A percentile compares a stretch with the other conserved stretches of the same genome.
These are phyloP conservation scores for Aplosporella prunicola DNA, from an alignment of 2,329 filamentous ascomycete genomes.

Conservation along the genomic window DNA sequence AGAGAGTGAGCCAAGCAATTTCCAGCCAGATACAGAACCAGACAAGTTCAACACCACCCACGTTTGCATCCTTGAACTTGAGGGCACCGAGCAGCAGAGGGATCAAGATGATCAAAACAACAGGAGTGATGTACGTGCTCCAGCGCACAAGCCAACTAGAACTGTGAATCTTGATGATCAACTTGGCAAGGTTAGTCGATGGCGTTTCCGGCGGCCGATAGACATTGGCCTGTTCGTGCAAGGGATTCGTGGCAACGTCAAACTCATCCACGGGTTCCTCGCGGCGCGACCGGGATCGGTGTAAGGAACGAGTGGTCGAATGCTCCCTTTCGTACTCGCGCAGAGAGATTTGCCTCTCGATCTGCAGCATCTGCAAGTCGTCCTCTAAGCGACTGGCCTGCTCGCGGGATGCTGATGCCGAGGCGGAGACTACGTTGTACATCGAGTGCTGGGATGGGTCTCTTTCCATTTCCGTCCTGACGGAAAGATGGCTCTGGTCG, in stretches of 20 bases:
- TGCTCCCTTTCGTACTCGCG: constrained; percentile 26
- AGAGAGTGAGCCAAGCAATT: constrained; percentile 84
- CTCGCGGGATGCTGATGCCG: constrained; percentile 50
- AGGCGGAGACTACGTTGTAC: too few species aligned
- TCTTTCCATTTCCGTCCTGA: constrained; percentile 17
- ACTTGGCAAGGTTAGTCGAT: constrained; percentile 50
- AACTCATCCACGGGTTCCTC: constrained; percentile 56
- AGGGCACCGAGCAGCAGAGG: constrained; percentile 58
- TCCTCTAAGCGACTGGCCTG: constrained; percentile 54
- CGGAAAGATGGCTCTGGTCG: constrained; percentile 36
- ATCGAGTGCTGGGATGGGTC: too few species aligned
- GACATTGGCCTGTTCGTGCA: constrained; percentile 56
- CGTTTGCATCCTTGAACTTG: constrained; percentile 48
- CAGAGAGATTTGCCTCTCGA: constrained; percentile 50
- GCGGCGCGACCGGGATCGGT: constrained; percentile 43
- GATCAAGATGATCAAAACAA: constrained; percentile 55
- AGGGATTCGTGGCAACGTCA: constrained; percentile 56
- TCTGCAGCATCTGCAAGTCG: constrained; percentile 55
- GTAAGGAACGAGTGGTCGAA: constrained; percentile 36
- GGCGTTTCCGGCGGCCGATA: constrained; percentile 58
- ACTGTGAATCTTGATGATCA: constrained; percentile 55
- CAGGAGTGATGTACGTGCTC: constrained; percentile 59
- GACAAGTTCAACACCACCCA: constrained; percentile 66
- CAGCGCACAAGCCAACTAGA: constrained; percentile 60
- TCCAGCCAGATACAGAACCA: constrained; percentile 97